These are phyloP conservation scores for Beauveria asiatica DNA, from an alignment of 2,329 filamentous ascomycete genomes.

Conservation along the genomic window DNA sequence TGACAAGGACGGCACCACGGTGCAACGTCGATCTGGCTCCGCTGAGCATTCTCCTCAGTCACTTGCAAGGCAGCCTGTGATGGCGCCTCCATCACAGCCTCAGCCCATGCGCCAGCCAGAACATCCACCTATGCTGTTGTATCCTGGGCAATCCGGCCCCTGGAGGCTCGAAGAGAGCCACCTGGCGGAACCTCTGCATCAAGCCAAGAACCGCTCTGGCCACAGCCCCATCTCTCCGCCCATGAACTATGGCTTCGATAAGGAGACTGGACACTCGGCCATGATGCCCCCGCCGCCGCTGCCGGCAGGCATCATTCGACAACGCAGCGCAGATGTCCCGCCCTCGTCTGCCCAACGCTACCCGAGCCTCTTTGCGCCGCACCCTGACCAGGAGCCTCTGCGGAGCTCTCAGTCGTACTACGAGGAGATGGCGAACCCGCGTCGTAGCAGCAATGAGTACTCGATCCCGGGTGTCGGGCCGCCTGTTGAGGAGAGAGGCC, in stretches of 20 bases:
- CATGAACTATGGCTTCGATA: conserved; percentile 36
- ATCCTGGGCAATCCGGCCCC: conserved; percentile 25
- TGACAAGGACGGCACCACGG: neutral
- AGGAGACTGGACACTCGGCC: conserved; percentile 36
- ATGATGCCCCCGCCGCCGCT: conserved; percentile 8
- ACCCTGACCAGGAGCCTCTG: conserved; percentile 6
- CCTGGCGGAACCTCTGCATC: conserved; percentile 40
- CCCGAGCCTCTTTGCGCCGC: conserved; percentile 36
- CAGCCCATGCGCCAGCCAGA: neutral
- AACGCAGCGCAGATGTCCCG: conserved; percentile 31
- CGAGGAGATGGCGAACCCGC: conserved; percentile 28
- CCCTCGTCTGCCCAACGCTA: conserved; percentile 44
- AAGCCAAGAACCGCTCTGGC: conserved; percentile 25
- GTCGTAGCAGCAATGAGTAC: conserved; percentile 31
- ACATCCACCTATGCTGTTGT: conserved; percentile 14
- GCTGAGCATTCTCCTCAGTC: neutral
- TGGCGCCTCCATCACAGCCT: neutral
- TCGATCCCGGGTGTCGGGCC: conserved; percentile 28
- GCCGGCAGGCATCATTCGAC: conserved; percentile 13
- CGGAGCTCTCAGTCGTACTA: conserved; percentile 11
- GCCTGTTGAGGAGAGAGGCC: conserved; percentile 28
- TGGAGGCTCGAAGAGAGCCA: conserved; percentile 50
- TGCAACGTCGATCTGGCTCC: neutral
- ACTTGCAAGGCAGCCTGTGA: neutral
- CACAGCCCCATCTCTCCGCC: conserved; percentile 21